Base-by-base conservation (phyloP, 2,329 filamentous ascomycete species). In the Thielaviopsis ethacetica region DNA sequence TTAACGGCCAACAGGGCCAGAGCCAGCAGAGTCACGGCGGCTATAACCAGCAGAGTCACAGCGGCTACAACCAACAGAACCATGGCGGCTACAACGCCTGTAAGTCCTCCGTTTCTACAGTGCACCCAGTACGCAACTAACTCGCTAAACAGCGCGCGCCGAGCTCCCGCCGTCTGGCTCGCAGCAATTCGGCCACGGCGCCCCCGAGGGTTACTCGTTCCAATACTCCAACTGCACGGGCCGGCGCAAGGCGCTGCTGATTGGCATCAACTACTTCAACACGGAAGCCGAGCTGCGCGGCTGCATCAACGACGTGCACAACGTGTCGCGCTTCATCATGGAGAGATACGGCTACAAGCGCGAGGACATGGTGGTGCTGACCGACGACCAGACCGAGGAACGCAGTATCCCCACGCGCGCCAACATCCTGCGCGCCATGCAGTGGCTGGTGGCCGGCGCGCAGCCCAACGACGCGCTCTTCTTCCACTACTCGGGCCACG, bases 181-280 rank as follows among this genome's bases (percentile, higher is more conserved):
- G 6, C 81, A 84, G 67, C 68, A 76, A 63, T 85, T 85, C 64
- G 83, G 84, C 55, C 77, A 83, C 63, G 85, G 85, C 61, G 85
- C 85, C 0, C 85, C 85, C 1, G 70, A 76, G 21, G 78, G 76
- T 62, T 88, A 88, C 68, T 82, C 78, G 6, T 89, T 87, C 73
- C 83, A 88, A 71, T 88, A 88, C 73, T 86, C 83, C 59, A 82
- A 83, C 67, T 90, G 86, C 69, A 84, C 81, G 6, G 86, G 86
- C 57, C 79, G 78, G 63, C 77, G 85, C 66, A 88, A 88, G 73
- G 86, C 86, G 7, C 72, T 90, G 59, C 72, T 90, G 59, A 87
- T 90, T 63, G 86, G 86, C 57, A 88, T 90, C 75, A 90, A 90
- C 75, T 90, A 90, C 73, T 85, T 88, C 65, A 81, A 82, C 57